Evolutionary conservation across 2,329 filamentous ascomycete genomes (phyloP), one percentile per base, ranked within the genome.

Genomic region (Penicillium decumbens): DNA sequence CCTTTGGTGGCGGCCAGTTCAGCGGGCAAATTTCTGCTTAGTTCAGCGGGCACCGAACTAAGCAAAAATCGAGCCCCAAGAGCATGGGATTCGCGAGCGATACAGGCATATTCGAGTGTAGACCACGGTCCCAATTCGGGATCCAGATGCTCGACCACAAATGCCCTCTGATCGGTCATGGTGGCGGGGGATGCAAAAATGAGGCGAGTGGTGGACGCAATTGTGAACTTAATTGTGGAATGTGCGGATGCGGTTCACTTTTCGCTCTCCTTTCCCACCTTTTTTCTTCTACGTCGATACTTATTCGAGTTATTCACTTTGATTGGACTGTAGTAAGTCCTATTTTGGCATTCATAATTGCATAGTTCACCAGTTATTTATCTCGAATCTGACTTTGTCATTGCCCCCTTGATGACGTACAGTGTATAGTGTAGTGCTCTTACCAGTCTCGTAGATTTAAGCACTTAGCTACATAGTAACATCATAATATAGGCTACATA

Each of bases 71-170:
- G 77, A 47, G 84, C 81, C 29, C 81, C 80, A 3, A 81, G 74
- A 23, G 79, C 78, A 55, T 82, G 75, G 45, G 87, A 89, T 76
- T 98, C 93, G 53, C 80, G 77, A 44, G 89, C 89, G 67, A 98
- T 96, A 64, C 87, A 82, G 47, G 83, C 76, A 75, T 98, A 98
- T 75, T 98, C 93, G 45, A 97, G 81, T 56, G 89, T 84, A 23
- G 93, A 97, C 93, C 93, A 98, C 35, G 83, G 81, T 29, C 95
- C 93, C 27, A 98, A 80, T 72, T 98, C 93, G 35, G 88, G 85
- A 74, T 98, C 93, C 57, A 98, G 84, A 72, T 98, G 92, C 77
- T 97, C 92, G 62, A 97, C 91, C 64, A 97, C 88, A 73, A 93
- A 96, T 38, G 84, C 91, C 47, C 53, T 55, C 42, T 62, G 54